A percentile compares a stretch with the other conserved stretches of the same genome.
These are phyloP conservation scores for Fusarium redolens DNA, from an alignment of 2,329 filamentous ascomycete species.

Conservation along the genomic window DNA sequence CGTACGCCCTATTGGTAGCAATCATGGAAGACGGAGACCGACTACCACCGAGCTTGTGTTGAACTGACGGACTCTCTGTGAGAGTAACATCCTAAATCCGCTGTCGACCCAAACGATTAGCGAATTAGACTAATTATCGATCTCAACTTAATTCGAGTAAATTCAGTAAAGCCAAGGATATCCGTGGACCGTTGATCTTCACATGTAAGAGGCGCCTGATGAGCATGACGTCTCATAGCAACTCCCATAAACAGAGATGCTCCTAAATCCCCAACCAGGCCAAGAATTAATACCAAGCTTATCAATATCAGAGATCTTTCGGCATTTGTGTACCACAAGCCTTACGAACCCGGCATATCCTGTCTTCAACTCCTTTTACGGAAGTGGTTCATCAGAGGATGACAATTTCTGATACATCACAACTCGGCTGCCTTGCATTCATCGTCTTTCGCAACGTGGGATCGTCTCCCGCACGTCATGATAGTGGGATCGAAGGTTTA, in stretches of 20 bases:
- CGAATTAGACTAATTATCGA: background rate
- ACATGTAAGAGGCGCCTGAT: slow-evolving; percentile 21
- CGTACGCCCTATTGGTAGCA: slow-evolving; percentile 1
- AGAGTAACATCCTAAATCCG: background rate
- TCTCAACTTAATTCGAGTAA: background rate
- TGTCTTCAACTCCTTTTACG: background rate
- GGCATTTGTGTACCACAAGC: slow-evolving; percentile 1
- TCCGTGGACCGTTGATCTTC: background rate
- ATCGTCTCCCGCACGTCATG: slow-evolving; percentile 28
- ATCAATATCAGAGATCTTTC: background rate
- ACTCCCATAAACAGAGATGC: background rate
- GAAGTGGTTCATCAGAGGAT: background rate
- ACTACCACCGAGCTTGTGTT: slow-evolving; percentile 21
- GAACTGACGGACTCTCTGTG: background rate
- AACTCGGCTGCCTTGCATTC: slow-evolving; percentile 21
- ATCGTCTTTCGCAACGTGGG: slow-evolving; percentile 11
- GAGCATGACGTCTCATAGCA: slow-evolving; percentile 4
- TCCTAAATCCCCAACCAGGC: slow-evolving; percentile 8
- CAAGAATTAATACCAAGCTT: slow-evolving; percentile 1
- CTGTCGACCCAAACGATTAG: background rate
- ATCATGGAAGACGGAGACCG: slow-evolving; percentile 19
- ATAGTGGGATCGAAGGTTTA: slow-evolving; percentile 25
- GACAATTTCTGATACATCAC: slow-evolving; percentile 31
- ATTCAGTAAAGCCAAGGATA: background rate
- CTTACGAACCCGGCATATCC: background rate